Evolutionary conservation across 352 stramenopile species (phyloP), one percentile per base, ranked within the genome.

Genomic region (Phytophthora chlamydospora): DNA sequence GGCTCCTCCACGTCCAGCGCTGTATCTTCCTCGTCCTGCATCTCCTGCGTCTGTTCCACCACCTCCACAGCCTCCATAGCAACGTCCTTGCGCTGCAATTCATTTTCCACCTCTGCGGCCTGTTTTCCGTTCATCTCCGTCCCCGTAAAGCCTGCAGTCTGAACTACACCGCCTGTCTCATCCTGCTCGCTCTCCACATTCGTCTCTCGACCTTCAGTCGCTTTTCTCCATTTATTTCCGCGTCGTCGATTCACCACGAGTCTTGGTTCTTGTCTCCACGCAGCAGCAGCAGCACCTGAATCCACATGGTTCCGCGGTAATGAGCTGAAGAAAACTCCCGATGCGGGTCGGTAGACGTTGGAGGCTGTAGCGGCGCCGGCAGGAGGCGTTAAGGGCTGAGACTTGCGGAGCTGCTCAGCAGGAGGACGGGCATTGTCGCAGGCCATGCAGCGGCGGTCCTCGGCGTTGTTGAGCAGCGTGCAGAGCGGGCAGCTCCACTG

Each of bases 401-500:
- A 58, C 2, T 62, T 50, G 39, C 12, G 43, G 0, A 39, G 24
- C 24, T 52, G 10, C 1, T 68, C 27, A 0, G 5, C 16, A 45
- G 45, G 50, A 32, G 72, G 72, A 0, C 82, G 68, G 12, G 47
- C 57, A 58, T 80, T 79, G 41, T 88, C 73, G 33, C 82, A 91
- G 43, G 79, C 82, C 7, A 60, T 69, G 46, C 82, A 91, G 12
- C 66, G 68, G 12, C 68, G 55, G 29, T 87, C 76, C 12, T 62
- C 48, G 50, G 73, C 75, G 17, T 53, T 42, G 63, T 91, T 91
- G 9, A 88, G 60, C 38, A 91, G 67, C 73, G 82, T 91, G 34
- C 82, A 91, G 21, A 91, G 75, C 58, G 66, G 58, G 42, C 82
- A 91, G 65, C 77, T 91, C 82, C 82, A 91, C 53, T 89, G 75